phyloP scores from a whole-genome alignment of 768 basidiomycete species.

The Imleria badia region DNA sequence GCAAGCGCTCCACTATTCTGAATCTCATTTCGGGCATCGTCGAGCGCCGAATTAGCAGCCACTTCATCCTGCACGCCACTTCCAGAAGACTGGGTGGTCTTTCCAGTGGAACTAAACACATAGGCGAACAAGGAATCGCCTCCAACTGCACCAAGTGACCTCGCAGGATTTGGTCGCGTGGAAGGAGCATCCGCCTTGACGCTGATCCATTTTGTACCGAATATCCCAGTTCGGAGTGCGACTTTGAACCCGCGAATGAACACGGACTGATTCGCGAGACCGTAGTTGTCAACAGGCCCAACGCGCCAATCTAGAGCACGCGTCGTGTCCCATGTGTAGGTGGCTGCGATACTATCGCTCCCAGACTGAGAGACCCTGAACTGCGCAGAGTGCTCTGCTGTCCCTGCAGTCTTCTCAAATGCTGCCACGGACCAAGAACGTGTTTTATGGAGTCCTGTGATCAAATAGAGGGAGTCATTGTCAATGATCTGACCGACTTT shows the following conservation, averaged over 20 bases:
- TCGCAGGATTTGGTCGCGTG: background rate
- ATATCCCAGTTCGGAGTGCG: background rate
- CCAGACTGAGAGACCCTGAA: constrained; percentile 6
- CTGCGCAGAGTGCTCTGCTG: background rate
- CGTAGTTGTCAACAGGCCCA: background rate
- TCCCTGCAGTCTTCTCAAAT: constrained; percentile 2
- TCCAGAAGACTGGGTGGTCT: background rate
- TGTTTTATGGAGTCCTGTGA: constrained; percentile 12
- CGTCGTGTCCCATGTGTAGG: constrained; percentile 9
- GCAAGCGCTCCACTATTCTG: background rate
- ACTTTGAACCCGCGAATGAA: constrained; percentile 25
- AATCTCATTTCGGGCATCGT: background rate
- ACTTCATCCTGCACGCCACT: background rate
- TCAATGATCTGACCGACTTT: constrained; percentile 13
- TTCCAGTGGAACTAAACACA: background rate
- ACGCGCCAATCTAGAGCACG: constrained; percentile 4
- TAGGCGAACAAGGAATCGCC: background rate
- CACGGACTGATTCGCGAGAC: constrained; percentile 17
- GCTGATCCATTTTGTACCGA: background rate
- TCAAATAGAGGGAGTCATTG: constrained; percentile 30
- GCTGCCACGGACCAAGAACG: constrained; percentile 31
- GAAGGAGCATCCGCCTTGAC: constrained; percentile 1
- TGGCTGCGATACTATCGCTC: background rate
- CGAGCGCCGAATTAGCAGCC: background rate
- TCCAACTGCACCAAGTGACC: background rate